A percentile compares a stretch with the other conserved stretches of the same genome.
Conservation (phyloP, 140 eudicot species). For the Stevia rebaudiana region DNA sequence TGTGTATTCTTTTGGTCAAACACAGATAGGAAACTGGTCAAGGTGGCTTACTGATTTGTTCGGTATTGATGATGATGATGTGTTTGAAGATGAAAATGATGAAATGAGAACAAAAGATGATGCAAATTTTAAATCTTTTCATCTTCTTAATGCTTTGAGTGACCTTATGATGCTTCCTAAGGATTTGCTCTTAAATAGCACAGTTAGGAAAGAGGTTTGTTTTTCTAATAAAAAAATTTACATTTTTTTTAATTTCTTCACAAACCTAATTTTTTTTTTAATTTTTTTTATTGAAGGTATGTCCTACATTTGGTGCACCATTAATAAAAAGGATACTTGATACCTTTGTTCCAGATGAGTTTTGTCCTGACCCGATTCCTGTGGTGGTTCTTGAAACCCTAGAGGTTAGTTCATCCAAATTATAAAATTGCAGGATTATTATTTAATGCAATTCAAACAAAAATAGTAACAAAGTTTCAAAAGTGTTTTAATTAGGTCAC, state of each 20-base stretch:
- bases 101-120: constrained; percentile 24
- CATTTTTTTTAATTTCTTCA: not conserved
- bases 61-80: constrained; percentile 65
- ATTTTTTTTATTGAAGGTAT: constrained; percentile 43
- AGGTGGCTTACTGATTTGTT: constrained; percentile 91
- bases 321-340: constrained; percentile 62
- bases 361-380: constrained; percentile 80
- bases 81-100: constrained; percentile 29
- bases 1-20: constrained; percentile 9
- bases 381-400: constrained; percentile 58
- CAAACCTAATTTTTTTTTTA: not conserved
- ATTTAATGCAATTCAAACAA: not conserved
- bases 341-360: constrained; percentile 80
- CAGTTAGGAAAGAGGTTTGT: constrained; percentile 75
- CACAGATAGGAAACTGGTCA: constrained; percentile 95
- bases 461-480: not conserved
- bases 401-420: constrained; percentile 47
- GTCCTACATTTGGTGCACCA: constrained; percentile 70
- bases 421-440: not conserved
- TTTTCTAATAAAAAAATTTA: not conserved
- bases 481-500: too few species aligned
- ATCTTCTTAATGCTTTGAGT: constrained; percentile 80
- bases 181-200: constrained; percentile 72
- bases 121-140: constrained; percentile 54
- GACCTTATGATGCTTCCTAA: constrained; percentile 99